Evolutionary conservation across 805 yeast species (phyloP), one percentile per base, ranked within the genome.

Genomic region (Candida ortonii): DNA sequence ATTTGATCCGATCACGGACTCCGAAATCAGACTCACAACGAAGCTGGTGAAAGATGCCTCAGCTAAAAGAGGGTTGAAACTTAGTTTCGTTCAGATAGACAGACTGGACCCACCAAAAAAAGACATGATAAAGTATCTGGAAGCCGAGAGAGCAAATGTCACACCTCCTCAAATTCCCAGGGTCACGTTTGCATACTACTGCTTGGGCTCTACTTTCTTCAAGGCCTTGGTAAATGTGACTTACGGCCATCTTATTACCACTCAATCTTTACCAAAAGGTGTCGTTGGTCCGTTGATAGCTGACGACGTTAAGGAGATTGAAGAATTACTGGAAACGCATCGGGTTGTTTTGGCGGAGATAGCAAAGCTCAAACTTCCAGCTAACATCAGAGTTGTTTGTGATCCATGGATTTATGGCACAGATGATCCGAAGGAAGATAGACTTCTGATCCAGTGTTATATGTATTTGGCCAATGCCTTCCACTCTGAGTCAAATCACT

Each of bases 371-470:
- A 69, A 76, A 43, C 65, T 83, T 37, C 89, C 89, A 43, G 52
- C 64, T 53, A 55, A 70, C 59, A 62, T 56, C 45, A 50, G 58
- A 20, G 79, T 80, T 32, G 71, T 78, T 48, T 72, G 73, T 54
- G 90, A 83, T 55, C 87, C 89, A 31, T 85, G 95, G 94, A 84
- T 84, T 70, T 84, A 85, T 57, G 94, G 93, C 49, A 79, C 87
- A 18, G 52, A 47, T 32, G 78, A 76, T 49, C 65, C 73, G 28
- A 63, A 71, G 36, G 85, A 79, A 51, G 66, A 57, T 28, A 71
- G 80, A 58, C 74, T 79, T 11, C 64, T 78, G 65, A 64, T 78
- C 40, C 89, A 81, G 64, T 78, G 80, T 59, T 80, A 78, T 67
- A 78, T 82, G 78, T 84, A 84, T 62, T 70, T 84, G 52, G 69